These are phyloP conservation scores for Xylaria cubensis DNA, from an alignment of 495 filamentous ascomycete genomes.

Conservation along the genomic window DNA sequence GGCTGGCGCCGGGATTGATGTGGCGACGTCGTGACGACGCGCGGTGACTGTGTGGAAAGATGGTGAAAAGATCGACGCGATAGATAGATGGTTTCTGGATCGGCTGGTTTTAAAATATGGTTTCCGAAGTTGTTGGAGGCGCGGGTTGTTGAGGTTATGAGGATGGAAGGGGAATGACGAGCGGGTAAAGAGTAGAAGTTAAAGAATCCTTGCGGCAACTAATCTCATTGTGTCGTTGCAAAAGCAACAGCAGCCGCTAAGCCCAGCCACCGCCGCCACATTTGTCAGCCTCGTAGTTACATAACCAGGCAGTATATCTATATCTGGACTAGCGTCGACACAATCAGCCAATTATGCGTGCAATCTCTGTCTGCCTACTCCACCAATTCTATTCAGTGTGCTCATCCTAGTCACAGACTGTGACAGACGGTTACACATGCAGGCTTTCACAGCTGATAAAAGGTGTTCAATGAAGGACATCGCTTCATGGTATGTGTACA, in stretches of 20 bases:
- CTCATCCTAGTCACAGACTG: too few species aligned
- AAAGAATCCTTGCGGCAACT: conserved; percentile 27
- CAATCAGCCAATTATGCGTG: background rate
- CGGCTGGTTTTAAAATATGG: background rate
- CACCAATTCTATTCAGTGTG: too few species aligned
- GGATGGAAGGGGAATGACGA: conserved; percentile 16
- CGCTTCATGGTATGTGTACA: background rate
- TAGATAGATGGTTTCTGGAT: background rate
- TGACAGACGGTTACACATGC: too few species aligned
- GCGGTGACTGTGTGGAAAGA: conserved; percentile 3
- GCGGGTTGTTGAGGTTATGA: conserved; percentile 7
- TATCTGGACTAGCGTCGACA: background rate
- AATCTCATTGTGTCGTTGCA: conserved; percentile 12
- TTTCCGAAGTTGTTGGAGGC: background rate
- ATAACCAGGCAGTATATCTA: background rate
- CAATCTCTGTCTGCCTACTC: background rate
- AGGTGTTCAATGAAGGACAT: background rate
- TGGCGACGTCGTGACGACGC: conserved; percentile 30
- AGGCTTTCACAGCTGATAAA: background rate
- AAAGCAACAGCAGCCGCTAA: background rate
- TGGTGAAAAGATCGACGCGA: conserved; percentile 8
- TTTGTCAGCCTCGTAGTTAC: conserved; percentile 28
- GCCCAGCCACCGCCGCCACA: conserved; percentile 27
- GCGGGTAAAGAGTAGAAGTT: conserved; percentile 20
- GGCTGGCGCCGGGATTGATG: conserved; percentile 4